Base-by-base conservation (phyloP, 2,329 filamentous ascomycete genomes). In the Microcera coccophila region DNA sequence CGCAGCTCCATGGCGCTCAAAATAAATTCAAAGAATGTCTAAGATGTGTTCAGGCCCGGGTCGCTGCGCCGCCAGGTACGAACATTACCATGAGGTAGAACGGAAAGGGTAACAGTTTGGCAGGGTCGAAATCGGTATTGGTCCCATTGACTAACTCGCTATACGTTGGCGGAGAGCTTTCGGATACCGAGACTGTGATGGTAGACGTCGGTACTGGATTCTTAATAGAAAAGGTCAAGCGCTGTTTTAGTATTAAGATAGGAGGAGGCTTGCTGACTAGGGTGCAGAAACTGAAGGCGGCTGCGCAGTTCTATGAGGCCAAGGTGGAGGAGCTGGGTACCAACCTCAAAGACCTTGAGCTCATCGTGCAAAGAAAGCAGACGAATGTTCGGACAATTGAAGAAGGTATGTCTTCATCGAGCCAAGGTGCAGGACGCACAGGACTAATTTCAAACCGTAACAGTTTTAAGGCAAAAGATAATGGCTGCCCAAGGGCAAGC, bases 171-270 rank as follows among this genome's bases (percentile, higher is more conserved):
- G 94, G 91, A 22, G 83, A 78, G 29, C 74, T 97, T 31, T 77
- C 85, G 35, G 80, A 84, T 64, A 76, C 84, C 2, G 79, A 87
- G 44, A 83, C 82, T 48, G 89, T 95, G 5, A 75, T 97, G 45
- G 89, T 97, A 31, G 91, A 97, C 65, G 82, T 96, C 16, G 91
- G 91, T 16, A 97, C 91, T 1, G 91, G 91, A 0, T 97, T 94
- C 64, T 90, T 90, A 61, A 84, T 97, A 40, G 90, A 97, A 69
- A 98, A 98, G 80, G 84, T 85, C n/a, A 41, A 7, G 18, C 51
- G 20, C 10, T 12, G 4, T 18, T 26, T 38, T 7, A 26, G 14
- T 24, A 14, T 17, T 15, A 19, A 3, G 35, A 9, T 4, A 20
- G 21, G 12, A n/a, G n/a, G 5, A 10, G 14, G 26, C 14, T 3